Conservation (phyloP, 441 rosid species). For the Aquilaria agallochum region DNA sequence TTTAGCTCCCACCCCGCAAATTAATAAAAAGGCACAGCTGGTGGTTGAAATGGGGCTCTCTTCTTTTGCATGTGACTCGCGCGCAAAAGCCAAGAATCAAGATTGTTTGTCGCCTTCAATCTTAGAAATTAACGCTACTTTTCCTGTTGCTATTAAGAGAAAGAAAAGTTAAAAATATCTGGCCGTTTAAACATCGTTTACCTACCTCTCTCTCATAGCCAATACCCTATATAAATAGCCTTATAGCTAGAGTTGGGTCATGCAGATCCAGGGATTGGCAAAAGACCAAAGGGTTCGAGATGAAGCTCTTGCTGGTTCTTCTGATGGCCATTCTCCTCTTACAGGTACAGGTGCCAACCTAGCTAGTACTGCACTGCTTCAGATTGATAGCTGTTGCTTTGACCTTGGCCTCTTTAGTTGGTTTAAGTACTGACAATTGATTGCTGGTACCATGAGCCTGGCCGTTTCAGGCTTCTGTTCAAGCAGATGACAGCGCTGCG, state of each 20-base stretch:
- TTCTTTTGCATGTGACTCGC: constrained; percentile 10
- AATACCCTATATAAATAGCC: constrained; percentile 6
- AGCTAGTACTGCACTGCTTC: neutral
- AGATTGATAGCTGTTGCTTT: neutral
- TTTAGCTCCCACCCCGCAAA: neutral
- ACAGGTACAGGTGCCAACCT: constrained; percentile 1
- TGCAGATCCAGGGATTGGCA: no score
- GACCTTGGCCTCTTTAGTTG: no score
- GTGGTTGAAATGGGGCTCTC: no score
- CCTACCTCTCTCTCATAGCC: neutral
- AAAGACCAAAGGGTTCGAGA: neutral
- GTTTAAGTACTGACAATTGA: no score
- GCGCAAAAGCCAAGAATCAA: neutral
- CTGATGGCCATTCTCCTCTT: constrained; percentile 7
- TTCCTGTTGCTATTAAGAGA: no score
- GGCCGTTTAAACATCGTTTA: neutral
- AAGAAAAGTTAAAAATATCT: neutral
- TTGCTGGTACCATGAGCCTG: no score
- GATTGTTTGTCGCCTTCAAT: no score
- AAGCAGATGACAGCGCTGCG: constrained; percentile 6
- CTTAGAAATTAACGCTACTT: no score
- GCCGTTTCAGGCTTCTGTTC: constrained; percentile 6
- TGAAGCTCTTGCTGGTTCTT: constrained; percentile 14
- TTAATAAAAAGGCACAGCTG: no score
- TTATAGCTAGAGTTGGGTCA: neutral